Evolutionary conservation across 2,329 filamentous ascomycete species (phyloP), one percentile per base, ranked within the genome.

Genomic region (Tolypocladium sp.): DNA sequence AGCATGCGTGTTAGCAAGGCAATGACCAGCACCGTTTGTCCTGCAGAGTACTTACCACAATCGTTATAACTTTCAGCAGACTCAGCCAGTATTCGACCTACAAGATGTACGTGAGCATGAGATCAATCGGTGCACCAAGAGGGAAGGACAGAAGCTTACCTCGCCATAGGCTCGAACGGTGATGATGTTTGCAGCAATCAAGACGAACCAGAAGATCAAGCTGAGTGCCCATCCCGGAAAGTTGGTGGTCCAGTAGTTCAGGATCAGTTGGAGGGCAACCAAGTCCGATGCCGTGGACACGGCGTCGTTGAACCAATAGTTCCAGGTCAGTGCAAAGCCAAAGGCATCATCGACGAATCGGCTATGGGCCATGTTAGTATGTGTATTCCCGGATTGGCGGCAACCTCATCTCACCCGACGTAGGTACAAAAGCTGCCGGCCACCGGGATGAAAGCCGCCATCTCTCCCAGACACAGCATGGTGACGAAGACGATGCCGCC

Each of bases 241-340:
- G 60, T 79, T 78, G 52, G 82, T 78, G n/a, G 41, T 81, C 84
- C 85, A 88, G 67, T 84, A 87, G 55, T 84, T 71, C 57, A 87
- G 70, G 2, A 88, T 66, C 2, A 88, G 71, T 79, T 74, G 72
- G 33, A 74, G 61, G 1, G 72, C 72, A 25, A 87, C 82, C 33
- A 88, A 71, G 70, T 88, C 85, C 0, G 83, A 76, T 0, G 84
- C 85, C 1, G 71, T 73, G 0, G 72, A 74, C 0, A 74, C 71
- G 33, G 84, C 84, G 70, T 87, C 83, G 67, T 88, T 87, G 65
- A 87, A 86, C 84, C 84, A 88, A 68, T 83, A 83, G 63, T 83
- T 84, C 81, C 80, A 83, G 0, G 80, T 82, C 37, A 82, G 68
- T 3, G 80, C 79, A 61, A 82, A 82, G 1, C 80, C 80, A 62